Evolutionary conservation across 163 green algal genomes (phyloP).

Genomic region (Scenedesmus sp.): DNA sequence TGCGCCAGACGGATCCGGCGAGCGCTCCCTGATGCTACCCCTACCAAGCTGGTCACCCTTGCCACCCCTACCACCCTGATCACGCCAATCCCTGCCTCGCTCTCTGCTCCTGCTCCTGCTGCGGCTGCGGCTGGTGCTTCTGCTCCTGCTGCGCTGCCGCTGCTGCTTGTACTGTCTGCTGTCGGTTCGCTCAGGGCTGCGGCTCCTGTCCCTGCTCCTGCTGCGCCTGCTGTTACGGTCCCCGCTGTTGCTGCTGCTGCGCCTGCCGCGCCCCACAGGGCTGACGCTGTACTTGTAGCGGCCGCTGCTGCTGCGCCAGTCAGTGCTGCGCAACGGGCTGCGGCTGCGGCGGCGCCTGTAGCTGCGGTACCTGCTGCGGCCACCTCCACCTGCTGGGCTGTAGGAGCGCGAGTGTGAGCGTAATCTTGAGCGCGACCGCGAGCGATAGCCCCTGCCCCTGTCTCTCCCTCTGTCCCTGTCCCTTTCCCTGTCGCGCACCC

Average conservation of each 20-base stretch:
- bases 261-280: background rate
- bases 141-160: conserved; percentile 16
- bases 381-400: conserved; percentile 8
- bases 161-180: background rate
- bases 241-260: background rate
- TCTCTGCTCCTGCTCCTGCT: conserved; percentile 9
- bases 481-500: background rate
- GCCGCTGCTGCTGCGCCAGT: background rate
- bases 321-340: background rate
- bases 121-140: background rate
- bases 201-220: background rate
- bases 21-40: background rate
- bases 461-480: background rate
- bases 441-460: conserved; percentile 16
- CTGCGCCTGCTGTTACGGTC: conserved; percentile 2
- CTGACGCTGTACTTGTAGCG: background rate
- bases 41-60: too few species aligned
- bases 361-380: conserved; percentile 1
- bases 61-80: background rate
- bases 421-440: too few species aligned
- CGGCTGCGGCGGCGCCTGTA: background rate
- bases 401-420: conserved; percentile 12
- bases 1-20: background rate
- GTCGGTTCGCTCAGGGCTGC: background rate
- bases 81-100: background rate